These are phyloP conservation scores for Daldinia caldariorum DNA, from an alignment of 495 filamentous ascomycete genomes.

Conservation along the genomic window DNA sequence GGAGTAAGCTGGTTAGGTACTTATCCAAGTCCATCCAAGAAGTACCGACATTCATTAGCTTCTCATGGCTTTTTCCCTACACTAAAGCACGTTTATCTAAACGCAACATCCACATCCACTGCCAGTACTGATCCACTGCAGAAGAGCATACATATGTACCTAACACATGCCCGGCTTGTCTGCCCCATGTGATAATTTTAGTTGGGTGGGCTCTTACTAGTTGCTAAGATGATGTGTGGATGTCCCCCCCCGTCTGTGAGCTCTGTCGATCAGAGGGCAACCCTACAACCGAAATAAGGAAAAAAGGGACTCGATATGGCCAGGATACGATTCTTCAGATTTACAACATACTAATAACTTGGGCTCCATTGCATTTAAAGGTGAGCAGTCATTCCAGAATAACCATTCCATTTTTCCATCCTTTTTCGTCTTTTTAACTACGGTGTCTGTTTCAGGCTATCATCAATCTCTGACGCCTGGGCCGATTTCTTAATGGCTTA, in stretches of 20 bases:
- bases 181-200: slow-evolving; percentile 40
- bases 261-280: slow-evolving; percentile 35
- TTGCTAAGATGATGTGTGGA: slow-evolving; percentile 39
- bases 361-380: slow-evolving; percentile 25
- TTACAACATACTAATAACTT: slow-evolving; percentile 7
- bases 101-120: slow-evolving; percentile 14
- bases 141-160: slow-evolving; percentile 23
- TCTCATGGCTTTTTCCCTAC: slow-evolving; percentile 35
- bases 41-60: slow-evolving; percentile 35
- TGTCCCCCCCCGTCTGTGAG: slow-evolving; percentile 20
- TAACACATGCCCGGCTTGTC: slow-evolving; percentile 3
- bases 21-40: slow-evolving; percentile 11
- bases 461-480: slow-evolving; percentile 37
- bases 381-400: slow-evolving; percentile 12
- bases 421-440: neutral
- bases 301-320: slow-evolving; percentile 9
- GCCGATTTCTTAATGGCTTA: slow-evolving; percentile 22
- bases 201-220: slow-evolving; percentile 7
- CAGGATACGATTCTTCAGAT: slow-evolving; percentile 20
- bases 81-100: slow-evolving; percentile 45
- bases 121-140: slow-evolving; percentile 31
- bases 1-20: slow-evolving; percentile 15
- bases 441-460: slow-evolving; percentile 27
- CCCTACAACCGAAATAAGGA: slow-evolving; percentile 23
- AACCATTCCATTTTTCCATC: neutral